phyloP scores from a whole-genome alignment of 228 moss, liverwort and hornwort genomes.

The Sphagnum magellanicum region DNA sequence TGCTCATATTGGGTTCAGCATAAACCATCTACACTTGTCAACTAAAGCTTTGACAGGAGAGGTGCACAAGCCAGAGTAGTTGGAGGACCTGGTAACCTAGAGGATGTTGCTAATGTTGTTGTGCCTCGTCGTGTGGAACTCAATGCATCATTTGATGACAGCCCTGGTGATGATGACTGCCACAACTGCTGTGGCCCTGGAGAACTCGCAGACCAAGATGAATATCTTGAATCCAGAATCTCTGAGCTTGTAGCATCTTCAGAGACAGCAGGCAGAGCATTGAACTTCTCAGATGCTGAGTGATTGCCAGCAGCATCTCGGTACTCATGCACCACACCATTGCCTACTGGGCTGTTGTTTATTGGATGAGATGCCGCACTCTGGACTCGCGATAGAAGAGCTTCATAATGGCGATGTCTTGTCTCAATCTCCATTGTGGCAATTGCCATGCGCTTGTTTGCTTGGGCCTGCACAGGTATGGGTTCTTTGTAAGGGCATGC shows the following conservation, averaged over 20 bases:
- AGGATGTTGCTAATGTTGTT: constrained; percentile 12
- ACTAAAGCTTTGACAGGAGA: background rate
- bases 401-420: constrained; percentile 59
- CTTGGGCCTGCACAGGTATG: constrained; percentile 24
- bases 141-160: constrained; percentile 7
- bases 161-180: constrained; percentile 14
- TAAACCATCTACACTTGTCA: no score
- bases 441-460: constrained; percentile 32
- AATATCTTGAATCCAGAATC: background rate
- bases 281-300: constrained; percentile 41
- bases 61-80: constrained; percentile 10
- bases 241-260: constrained; percentile 15
- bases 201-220: constrained; percentile 1
- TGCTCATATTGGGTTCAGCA: background rate
- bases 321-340: constrained; percentile 41
- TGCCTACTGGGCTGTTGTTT: constrained; percentile 28
- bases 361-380: constrained; percentile 27
- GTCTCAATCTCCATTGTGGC: constrained; percentile 49
- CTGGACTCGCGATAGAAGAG: constrained; percentile 40
- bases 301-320: constrained; percentile 18
- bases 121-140: constrained; percentile 8
- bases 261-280: constrained; percentile 36
- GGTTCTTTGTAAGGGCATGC: no score
- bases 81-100: constrained; percentile 5
- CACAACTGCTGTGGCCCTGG: constrained; percentile 1